Conservation (phyloP, 352 stramenopile genomes). For the Globisporangium sylvaticum region DNA sequence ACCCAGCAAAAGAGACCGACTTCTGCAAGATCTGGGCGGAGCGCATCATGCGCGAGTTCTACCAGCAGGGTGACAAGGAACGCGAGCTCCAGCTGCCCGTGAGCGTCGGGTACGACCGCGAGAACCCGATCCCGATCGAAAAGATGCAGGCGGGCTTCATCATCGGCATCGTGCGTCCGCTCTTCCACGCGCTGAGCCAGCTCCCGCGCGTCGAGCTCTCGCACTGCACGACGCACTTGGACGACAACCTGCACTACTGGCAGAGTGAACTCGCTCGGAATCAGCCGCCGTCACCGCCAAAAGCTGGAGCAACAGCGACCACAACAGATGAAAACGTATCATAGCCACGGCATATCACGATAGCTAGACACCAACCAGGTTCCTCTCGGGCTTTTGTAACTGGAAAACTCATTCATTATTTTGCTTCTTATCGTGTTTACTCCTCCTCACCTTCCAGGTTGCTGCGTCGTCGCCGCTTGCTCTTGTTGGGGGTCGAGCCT, state of each 20-base stretch:
- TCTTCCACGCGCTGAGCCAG: conserved; percentile 57
- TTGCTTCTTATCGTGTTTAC: conserved; percentile 1
- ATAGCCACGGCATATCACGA: background rate
- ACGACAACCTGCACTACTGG: conserved; percentile 66
- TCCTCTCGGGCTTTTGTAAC: background rate
- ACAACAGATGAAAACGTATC: conserved; percentile 7
- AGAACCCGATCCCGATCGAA: conserved; percentile 79
- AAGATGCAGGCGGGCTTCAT: conserved; percentile 94
- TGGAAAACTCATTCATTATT: background rate
- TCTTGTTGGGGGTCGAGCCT: background rate
- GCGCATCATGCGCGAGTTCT: conserved; percentile 92
- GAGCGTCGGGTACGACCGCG: conserved; percentile 88
- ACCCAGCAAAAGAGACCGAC: conserved; percentile 80
- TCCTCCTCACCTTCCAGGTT: conserved; percentile 6
- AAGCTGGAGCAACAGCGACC: conserved; percentile 5
- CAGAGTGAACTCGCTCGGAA: conserved; percentile 60
- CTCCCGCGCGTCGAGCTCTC: conserved; percentile 46
- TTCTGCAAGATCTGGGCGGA: conserved; percentile 86
- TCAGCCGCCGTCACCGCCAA: conserved; percentile 18
- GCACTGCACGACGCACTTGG: conserved; percentile 64
- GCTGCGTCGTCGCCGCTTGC: conserved; percentile 7
- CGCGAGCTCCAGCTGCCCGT: conserved; percentile 79
- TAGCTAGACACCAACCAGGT: background rate
- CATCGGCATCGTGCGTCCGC: conserved; percentile 86
- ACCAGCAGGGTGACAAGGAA: conserved; percentile 93